These are phyloP conservation scores for Melampsora americana DNA, from an alignment of 1,284 basidiomycete genomes.

Conservation along the genomic window DNA sequence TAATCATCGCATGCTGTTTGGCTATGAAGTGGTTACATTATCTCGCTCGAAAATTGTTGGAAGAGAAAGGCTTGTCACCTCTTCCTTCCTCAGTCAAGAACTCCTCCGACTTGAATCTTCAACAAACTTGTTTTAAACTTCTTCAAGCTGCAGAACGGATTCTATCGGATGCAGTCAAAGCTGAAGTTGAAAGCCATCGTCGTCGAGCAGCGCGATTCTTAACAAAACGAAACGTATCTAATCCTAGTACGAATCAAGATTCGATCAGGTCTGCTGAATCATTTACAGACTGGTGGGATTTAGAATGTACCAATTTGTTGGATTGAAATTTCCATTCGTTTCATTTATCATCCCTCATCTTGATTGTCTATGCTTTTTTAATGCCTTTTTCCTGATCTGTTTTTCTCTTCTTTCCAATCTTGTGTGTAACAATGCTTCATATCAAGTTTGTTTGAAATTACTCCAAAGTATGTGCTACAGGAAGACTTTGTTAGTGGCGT, in stretches of 20 bases:
- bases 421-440: too few relatives aligned
- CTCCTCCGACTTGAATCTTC: not conserved
- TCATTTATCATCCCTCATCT: not conserved
- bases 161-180: not conserved
- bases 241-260: not conserved
- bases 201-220: not conserved
- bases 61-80: slow-evolving; percentile 24
- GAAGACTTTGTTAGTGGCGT: too few relatives aligned
- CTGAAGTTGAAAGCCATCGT: not conserved
- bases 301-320: not conserved
- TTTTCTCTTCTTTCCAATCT: too few relatives aligned
- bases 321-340: not conserved
- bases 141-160: not conserved
- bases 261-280: not conserved
- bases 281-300: not conserved
- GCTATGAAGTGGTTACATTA: slow-evolving; percentile 40
- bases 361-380: not conserved
- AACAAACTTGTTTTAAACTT: slow-evolving; percentile 11
- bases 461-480: too few relatives aligned
- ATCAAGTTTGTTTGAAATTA: too few relatives aligned
- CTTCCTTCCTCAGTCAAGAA: not conserved
- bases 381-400: too few relatives aligned
- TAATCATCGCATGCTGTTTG: too few relatives aligned
- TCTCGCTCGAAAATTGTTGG: slow-evolving; percentile 28
- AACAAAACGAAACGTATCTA: not conserved